Evolutionary conservation across 768 basidiomycete species (phyloP), one percentile per base, ranked within the genome.

Genomic region (Guyanaporus albipodus): DNA sequence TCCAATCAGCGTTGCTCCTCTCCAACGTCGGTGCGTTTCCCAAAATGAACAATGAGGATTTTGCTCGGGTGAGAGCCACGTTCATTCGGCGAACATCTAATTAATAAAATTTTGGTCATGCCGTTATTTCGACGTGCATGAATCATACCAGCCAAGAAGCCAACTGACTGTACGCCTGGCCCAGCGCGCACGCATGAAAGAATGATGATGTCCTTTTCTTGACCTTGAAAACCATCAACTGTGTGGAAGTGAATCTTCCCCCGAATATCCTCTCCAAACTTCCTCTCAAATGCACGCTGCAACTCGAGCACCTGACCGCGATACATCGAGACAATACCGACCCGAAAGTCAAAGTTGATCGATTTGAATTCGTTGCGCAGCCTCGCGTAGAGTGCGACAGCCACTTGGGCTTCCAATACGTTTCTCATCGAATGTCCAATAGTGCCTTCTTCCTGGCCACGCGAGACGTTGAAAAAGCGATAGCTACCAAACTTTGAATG

Each of bases 191-290:
- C 96, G 63, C 93, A 96, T 4, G 96, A 98, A 17, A 99, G 75
- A 54, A 99, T 97, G 68, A 99, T 95, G 43, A 99, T 80, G 56
- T 95, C 91, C 64, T 99, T 99, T 66, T 99, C 96, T 70, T 99
- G 96, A 38, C 96, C 96, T 43, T 99, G 96, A 61, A 98, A 98
- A 9, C 95, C 96, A 67, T 99, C 95, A 31, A 99, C 95, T 0
- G 96, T 98, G 62, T 96, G 88, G 71, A 99, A 97, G 59, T 94
- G 87, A 31, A 99, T 80, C 34, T 76, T 80, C 26, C 75, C 74
- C 1, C 85, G 57, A 18, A 96, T 80, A 19, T 80, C 75, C 26
- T 71, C 61, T 3, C 93, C 92, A 63, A 90, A 96, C 12, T 77
- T 75, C 44, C 73, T 67, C 36, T 74, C 70, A 57, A 99, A 98